Evolutionary conservation across 2,329 filamentous ascomycete species (phyloP).

Genomic region (Diplodia mutila): DNA sequence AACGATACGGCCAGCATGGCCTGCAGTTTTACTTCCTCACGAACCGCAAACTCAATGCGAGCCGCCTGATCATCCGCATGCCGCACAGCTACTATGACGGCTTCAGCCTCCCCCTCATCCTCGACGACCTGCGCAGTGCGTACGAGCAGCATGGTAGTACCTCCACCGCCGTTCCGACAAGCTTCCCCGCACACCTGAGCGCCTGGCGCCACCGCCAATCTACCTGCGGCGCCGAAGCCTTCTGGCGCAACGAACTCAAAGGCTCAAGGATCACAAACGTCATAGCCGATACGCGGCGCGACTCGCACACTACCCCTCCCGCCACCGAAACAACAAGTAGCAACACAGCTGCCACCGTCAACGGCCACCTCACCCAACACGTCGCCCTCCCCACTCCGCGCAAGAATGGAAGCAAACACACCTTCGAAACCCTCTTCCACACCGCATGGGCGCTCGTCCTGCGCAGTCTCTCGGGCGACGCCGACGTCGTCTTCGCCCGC

Average conservation of each 20-base stretch:
- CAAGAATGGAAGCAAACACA: conserved; percentile 38
- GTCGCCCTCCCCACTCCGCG: conserved; percentile 30
- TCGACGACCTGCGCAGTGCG: conserved; percentile 62
- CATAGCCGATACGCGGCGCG: too few relatives aligned
- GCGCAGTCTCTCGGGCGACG: conserved; percentile 52
- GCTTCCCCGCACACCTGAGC: conserved; percentile 53
- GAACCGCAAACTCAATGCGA: conserved; percentile 32
- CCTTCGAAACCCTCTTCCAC: conserved; percentile 61
- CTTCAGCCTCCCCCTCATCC: conserved; percentile 64
- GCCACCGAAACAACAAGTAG: conserved; percentile 41
- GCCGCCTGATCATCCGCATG: conserved; percentile 62
- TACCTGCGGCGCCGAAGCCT: conserved; percentile 65
- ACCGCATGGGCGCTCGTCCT: conserved; percentile 68
- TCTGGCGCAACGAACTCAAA: conserved; percentile 38
- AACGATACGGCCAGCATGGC: conserved; percentile 63
- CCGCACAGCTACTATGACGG: conserved; percentile 73
- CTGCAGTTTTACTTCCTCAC: conserved; percentile 59
- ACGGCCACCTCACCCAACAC: background rate
- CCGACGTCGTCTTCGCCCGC: conserved; percentile 64
- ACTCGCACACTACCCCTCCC: too few relatives aligned
- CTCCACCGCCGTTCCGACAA: conserved; percentile 35
- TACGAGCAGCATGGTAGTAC: conserved; percentile 44
- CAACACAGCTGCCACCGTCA: conserved; percentile 46
- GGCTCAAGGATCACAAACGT: too few relatives aligned
- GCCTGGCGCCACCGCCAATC: conserved; percentile 52